Evolutionary conservation across 257 asterid genomes (phyloP).

Genomic region (Knoxia roxburghii): DNA sequence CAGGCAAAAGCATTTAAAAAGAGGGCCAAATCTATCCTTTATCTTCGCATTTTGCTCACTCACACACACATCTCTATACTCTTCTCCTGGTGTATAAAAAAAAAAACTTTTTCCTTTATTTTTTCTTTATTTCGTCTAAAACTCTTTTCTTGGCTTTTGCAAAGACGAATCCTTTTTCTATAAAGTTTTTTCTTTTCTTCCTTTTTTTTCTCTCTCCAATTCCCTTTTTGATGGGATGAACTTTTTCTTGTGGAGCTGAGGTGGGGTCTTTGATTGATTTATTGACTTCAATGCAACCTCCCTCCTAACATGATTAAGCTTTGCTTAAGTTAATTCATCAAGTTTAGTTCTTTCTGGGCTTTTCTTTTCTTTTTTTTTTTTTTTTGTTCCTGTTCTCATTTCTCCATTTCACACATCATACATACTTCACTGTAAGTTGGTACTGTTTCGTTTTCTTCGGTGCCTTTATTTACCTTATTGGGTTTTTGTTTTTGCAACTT

Average conservation of each 20-base stretch:
- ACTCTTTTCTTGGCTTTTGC: conserved; percentile 11
- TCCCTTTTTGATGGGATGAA: background rate
- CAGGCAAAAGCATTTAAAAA: conserved; percentile 5
- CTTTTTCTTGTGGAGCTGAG: background rate
- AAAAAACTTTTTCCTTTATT: too few relatives aligned
- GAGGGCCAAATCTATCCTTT: background rate
- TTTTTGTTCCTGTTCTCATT: background rate
- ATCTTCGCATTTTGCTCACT: conserved; percentile 11
- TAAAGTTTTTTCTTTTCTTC: background rate
- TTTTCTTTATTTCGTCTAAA: background rate
- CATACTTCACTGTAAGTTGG: background rate
- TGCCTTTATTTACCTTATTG: background rate
- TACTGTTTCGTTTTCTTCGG: conserved; percentile 6
- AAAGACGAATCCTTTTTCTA: conserved; percentile 16
- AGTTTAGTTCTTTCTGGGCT: background rate
- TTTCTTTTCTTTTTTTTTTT: background rate
- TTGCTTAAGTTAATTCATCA: background rate
- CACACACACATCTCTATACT: conserved; percentile 8
- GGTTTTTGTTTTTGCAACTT: background rate
- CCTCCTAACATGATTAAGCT: background rate
- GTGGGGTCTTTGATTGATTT: conserved; percentile 10
- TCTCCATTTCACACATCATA: conserved; percentile 1
- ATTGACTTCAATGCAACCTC: conserved; percentile 16
- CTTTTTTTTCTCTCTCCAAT: background rate
- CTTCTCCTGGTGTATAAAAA: too few relatives aligned